Evolutionary conservation across 345 rosid genomes (phyloP).

Genomic region (Sonneratia alba): DNA sequence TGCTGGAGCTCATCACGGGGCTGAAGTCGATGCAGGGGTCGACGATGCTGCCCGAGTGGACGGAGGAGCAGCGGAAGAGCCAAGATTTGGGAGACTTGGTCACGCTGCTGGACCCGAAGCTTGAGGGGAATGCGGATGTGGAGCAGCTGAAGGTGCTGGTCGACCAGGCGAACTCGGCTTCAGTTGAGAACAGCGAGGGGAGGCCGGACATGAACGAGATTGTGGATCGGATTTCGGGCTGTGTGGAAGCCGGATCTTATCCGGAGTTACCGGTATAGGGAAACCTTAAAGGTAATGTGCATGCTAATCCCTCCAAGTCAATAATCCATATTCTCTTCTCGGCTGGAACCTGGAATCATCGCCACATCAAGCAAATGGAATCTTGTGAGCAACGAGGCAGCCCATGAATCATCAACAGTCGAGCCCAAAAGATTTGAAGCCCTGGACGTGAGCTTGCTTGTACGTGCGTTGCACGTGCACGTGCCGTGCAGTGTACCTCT

Average conservation of each 20-base stretch:
- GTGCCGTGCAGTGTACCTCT: too few relatives aligned
- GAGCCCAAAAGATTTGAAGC: too few relatives aligned
- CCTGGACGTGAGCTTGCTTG: too few relatives aligned
- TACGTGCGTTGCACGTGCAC: too few relatives aligned
- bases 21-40: conserved; percentile 31
- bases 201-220: conserved; percentile 30
- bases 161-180: conserved; percentile 19
- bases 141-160: conserved; percentile 26
- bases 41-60: conserved; percentile 32
- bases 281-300: neutral
- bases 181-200: conserved; percentile 22
- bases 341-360: too few relatives aligned
- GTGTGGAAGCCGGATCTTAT: conserved; percentile 12
- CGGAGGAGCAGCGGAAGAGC: conserved; percentile 13
- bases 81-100: conserved; percentile 13
- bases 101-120: conserved; percentile 30
- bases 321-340: too few relatives aligned
- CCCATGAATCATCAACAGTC: too few relatives aligned
- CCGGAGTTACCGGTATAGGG: conserved; percentile 14
- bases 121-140: conserved; percentile 19
- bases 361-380: too few relatives aligned
- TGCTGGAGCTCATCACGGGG: conserved; percentile 32
- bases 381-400: too few relatives aligned
- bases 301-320: too few relatives aligned
- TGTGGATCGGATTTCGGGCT: conserved; percentile 16